Evolutionary conservation across 495 filamentous ascomycete species (phyloP).

Genomic region (Xylaria acuta): DNA sequence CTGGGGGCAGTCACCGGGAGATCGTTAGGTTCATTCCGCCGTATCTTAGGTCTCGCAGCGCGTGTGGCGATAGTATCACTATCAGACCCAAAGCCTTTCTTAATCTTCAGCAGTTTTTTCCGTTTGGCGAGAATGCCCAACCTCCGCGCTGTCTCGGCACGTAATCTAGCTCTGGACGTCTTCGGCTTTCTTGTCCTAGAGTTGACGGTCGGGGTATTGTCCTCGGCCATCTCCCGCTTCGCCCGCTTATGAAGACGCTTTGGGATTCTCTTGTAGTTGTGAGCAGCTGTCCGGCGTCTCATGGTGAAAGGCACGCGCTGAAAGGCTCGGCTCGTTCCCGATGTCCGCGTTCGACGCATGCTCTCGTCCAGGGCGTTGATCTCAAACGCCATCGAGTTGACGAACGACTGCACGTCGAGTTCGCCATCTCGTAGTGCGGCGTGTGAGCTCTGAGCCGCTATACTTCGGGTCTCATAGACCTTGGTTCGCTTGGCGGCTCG

Average conservation of each 20-base stretch:
- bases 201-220: slow-evolving; percentile 88
- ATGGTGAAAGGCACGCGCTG: slow-evolving; percentile 86
- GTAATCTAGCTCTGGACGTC: slow-evolving; percentile 69
- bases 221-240: slow-evolving; percentile 81
- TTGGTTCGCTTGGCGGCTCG: slow-evolving; percentile 63
- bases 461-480: slow-evolving; percentile 69
- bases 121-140: slow-evolving; percentile 69
- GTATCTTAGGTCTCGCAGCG: slow-evolving; percentile 67
- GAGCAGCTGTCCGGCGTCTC: slow-evolving; percentile 86
- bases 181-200: slow-evolving; percentile 73
- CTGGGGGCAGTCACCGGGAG: slow-evolving; percentile 70
- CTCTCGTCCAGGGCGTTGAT: slow-evolving; percentile 82
- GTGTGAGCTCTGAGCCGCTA: slow-evolving; percentile 73
- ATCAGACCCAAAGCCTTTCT: slow-evolving; percentile 40
- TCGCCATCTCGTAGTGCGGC: slow-evolving; percentile 78
- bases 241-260: slow-evolving; percentile 74
- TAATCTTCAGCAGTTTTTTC: slow-evolving; percentile 60
- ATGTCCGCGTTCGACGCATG: slow-evolving; percentile 73
- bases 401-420: slow-evolving; percentile 80
- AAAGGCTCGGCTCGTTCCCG: slow-evolving; percentile 76
- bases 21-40: slow-evolving; percentile 70
- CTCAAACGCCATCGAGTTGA: slow-evolving; percentile 83
- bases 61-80: slow-evolving; percentile 49
- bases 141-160: slow-evolving; percentile 81
- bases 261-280: slow-evolving; percentile 93